A percentile compares a stretch with the other conserved stretches of the same genome.
Evolutionary conservation across 768 basidiomycete species (phyloP).

Genomic region (Collybia nuda): DNA sequence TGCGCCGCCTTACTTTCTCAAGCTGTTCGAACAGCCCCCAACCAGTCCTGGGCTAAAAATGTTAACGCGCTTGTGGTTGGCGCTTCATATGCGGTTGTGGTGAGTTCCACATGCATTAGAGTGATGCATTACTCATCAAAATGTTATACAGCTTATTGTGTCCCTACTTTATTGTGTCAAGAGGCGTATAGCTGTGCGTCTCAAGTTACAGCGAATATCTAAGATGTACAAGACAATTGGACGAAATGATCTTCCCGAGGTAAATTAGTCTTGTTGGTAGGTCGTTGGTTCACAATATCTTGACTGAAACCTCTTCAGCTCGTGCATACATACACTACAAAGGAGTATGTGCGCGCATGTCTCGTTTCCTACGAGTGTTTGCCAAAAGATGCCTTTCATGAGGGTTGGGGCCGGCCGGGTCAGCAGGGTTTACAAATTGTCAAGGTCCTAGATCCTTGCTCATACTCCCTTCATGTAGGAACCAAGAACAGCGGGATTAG

Average conservation of each 20-base stretch:
- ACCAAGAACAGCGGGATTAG: conserved; percentile 59
- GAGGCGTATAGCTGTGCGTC: conserved; percentile 63
- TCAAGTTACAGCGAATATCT: conserved; percentile 66
- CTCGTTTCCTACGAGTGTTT: conserved; percentile 69
- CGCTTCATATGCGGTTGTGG: conserved; percentile 69
- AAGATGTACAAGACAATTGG: conserved; percentile 54
- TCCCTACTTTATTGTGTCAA: conserved; percentile 68
- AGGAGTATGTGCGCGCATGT: conserved; percentile 77
- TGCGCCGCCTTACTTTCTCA: conserved; percentile 67
- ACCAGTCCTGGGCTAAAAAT: conserved; percentile 56
- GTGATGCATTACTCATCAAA: neutral
- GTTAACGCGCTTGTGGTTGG: conserved; percentile 69
- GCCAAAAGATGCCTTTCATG: conserved; percentile 63
- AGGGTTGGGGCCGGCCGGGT: conserved; percentile 80
- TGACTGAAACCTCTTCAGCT: conserved; percentile 34
- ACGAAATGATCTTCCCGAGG: conserved; percentile 61
- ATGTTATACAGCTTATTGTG: conserved; percentile 42
- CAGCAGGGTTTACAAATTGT: conserved; percentile 11
- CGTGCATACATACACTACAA: conserved; percentile 65
- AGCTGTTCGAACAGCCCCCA: conserved; percentile 64
- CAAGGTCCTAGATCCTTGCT: neutral
- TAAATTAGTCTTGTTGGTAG: conserved; percentile 21
- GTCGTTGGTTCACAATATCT: neutral
- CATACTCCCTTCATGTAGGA: conserved; percentile 30
- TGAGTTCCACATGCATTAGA: conserved; percentile 28